phyloP scores from a whole-genome alignment of 805 yeast genomes.

The Wickerhamiella parazyma region DNA sequence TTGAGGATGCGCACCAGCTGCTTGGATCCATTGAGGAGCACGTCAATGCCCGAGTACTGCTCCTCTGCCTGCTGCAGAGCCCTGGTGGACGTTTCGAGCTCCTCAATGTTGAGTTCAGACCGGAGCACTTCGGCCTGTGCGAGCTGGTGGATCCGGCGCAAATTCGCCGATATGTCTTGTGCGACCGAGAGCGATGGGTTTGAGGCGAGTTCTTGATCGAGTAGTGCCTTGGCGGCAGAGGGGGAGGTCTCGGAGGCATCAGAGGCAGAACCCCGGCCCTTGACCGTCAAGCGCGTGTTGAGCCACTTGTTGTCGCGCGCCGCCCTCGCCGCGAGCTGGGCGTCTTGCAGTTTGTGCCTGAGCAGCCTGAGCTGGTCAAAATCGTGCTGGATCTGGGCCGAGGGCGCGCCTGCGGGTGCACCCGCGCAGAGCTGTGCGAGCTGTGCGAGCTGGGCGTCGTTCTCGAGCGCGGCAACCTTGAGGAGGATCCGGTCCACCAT shows the following conservation, averaged over 20 bases:
- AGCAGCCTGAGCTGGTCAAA: constrained; percentile 2
- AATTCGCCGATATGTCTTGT: constrained; percentile 22
- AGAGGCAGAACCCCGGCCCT: not conserved
- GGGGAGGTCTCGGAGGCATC: not conserved
- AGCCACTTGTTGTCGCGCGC: not conserved
- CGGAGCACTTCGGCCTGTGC: constrained; percentile 30
- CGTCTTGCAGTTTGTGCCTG: constrained; percentile 3
- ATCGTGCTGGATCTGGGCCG: not conserved
- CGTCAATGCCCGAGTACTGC: constrained; percentile 28
- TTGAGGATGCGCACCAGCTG: constrained; percentile 27
- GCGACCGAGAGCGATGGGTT: constrained; percentile 14
- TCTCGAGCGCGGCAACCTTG: not conserved
- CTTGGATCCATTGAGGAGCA: constrained; percentile 26
- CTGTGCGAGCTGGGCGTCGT: not conserved
- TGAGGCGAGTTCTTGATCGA: not conserved
- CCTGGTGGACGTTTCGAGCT: constrained; percentile 27
- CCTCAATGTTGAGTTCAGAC: constrained; percentile 27
- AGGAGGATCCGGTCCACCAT: not conserved
- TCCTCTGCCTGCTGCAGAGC: constrained; percentile 24
- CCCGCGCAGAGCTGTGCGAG: not conserved
- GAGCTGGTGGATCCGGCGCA: constrained; percentile 25
- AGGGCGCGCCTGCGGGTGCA: not conserved
- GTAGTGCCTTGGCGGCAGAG: not conserved
- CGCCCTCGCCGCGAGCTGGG: not conserved
- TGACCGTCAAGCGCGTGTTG: not conserved